These are phyloP conservation scores for Hypomontagnella submonticulosa DNA, from an alignment of 495 filamentous ascomycete species.

Conservation along the genomic window DNA sequence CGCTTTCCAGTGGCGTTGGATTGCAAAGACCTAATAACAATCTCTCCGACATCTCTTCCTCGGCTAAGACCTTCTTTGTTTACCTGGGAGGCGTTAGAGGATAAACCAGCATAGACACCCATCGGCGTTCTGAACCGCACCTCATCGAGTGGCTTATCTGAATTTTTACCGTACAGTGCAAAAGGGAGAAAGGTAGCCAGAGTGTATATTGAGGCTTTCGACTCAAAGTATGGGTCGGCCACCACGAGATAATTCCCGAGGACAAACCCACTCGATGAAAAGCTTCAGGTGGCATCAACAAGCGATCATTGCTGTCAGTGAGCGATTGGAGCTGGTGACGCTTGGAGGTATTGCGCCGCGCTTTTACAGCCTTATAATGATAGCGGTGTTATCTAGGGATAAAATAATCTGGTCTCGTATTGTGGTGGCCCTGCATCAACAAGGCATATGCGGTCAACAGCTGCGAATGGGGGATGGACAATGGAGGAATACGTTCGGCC, in stretches of 20 bases:
- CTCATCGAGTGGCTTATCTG: constrained; percentile 45
- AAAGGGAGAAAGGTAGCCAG: constrained; percentile 33
- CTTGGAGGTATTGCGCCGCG: constrained; percentile 18
- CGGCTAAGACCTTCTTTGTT: constrained; percentile 45
- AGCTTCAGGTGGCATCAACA: constrained; percentile 27
- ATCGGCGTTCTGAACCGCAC: constrained; percentile 48
- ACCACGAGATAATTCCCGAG: constrained; percentile 27
- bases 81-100: constrained; percentile 48
- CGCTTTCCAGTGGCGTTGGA: constrained; percentile 21
- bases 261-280: constrained; percentile 26
- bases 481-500: constrained; percentile 26
- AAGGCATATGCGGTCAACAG: constrained; percentile 29
- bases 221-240: constrained; percentile 27
- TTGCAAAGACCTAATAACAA: constrained; percentile 38
- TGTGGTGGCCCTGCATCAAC: constrained; percentile 17
- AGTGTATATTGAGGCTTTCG: constrained; percentile 42
- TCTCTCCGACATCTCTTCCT: constrained; percentile 45
- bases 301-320: constrained; percentile 24
- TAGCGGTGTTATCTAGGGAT: constrained; percentile 26
- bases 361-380: constrained; percentile 36
- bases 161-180: constrained; percentile 36
- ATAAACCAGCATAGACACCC: constrained; percentile 52
- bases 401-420: constrained; percentile 26
- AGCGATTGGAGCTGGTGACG: constrained; percentile 21
- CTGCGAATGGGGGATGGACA: constrained; percentile 22